Conservation (phyloP, 2,329 filamentous ascomycete species). For the Alternaria ethzedia region DNA sequence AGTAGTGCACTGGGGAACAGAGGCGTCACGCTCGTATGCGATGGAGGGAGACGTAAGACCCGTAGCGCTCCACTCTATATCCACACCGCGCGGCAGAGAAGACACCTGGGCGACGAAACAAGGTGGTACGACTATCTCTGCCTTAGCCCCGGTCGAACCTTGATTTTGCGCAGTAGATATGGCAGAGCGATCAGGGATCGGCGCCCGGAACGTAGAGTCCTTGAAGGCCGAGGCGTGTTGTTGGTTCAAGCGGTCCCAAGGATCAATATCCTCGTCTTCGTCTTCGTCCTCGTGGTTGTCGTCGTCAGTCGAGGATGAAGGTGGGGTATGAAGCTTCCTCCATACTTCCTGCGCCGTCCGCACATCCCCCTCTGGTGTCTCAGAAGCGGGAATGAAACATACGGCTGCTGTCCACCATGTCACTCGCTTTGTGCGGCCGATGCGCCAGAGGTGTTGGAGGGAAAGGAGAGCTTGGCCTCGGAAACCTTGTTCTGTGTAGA, state of each 20-base stretch:
- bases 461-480: constrained; percentile 70
- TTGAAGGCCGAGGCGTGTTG: constrained; percentile 54
- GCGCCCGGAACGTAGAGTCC: constrained; percentile 35
- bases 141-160: too few species aligned
- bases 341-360: constrained; percentile 53
- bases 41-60: constrained; percentile 54
- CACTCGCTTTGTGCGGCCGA: constrained; percentile 74
- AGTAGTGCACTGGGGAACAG: not conserved
- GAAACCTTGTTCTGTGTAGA: constrained; percentile 55
- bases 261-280: constrained; percentile 60
- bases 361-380: constrained; percentile 31
- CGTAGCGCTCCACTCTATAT: constrained; percentile 83
- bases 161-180: not conserved
- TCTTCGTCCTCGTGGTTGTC: constrained; percentile 17
- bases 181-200: constrained; percentile 52
- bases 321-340: constrained; percentile 38
- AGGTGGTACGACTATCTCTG: constrained; percentile 57
- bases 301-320: not conserved
- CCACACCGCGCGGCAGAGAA: constrained; percentile 73
- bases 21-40: not conserved
- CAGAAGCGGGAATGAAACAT: constrained; percentile 50
- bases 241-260: constrained; percentile 69
- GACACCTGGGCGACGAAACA: constrained; percentile 79
- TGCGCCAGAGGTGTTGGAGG: constrained; percentile 87
- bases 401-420: constrained; percentile 77